Conservation (phyloP, 129 eudicot species). For the Tanacetum coccineum region DNA sequence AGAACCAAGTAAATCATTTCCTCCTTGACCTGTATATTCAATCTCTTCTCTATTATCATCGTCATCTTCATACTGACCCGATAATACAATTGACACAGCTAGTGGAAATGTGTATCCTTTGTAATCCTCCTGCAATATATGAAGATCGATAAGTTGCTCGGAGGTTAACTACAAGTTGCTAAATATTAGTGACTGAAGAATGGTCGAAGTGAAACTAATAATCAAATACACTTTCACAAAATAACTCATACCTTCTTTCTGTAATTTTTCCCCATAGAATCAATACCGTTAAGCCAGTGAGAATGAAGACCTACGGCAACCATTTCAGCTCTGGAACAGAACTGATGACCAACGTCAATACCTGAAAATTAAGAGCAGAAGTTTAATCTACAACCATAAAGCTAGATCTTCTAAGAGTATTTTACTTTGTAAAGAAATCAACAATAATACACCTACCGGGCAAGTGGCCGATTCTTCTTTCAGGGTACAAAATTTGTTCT, state of each 20-base stretch:
- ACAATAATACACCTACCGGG: background rate
- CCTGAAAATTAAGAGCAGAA: background rate
- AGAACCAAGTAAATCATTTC: conserved; percentile 32
- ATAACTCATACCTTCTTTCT: conserved; percentile 8
- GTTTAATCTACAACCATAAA: no score
- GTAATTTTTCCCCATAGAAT: conserved; percentile 33
- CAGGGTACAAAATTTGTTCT: conserved; percentile 33
- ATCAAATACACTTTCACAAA: background rate
- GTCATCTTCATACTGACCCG: conserved; percentile 49
- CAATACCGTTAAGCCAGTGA: conserved; percentile 45
- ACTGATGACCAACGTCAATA: background rate
- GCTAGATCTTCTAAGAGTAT: no score
- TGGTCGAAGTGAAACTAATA: no score
- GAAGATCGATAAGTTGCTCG: background rate
- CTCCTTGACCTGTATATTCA: conserved; percentile 43
- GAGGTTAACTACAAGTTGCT: no score
- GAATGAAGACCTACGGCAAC: background rate
- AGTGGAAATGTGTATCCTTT: conserved; percentile 35
- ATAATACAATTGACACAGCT: conserved; percentile 44
- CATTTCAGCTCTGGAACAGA: background rate
- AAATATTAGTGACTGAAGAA: no score
- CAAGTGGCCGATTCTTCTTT: conserved; percentile 45
- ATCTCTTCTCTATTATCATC: conserved; percentile 36
- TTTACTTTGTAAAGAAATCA: background rate
- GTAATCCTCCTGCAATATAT: conserved; percentile 29